phyloP scores from a whole-genome alignment of 805 yeast species.

The Tetrapisispora iriomotensis region DNA sequence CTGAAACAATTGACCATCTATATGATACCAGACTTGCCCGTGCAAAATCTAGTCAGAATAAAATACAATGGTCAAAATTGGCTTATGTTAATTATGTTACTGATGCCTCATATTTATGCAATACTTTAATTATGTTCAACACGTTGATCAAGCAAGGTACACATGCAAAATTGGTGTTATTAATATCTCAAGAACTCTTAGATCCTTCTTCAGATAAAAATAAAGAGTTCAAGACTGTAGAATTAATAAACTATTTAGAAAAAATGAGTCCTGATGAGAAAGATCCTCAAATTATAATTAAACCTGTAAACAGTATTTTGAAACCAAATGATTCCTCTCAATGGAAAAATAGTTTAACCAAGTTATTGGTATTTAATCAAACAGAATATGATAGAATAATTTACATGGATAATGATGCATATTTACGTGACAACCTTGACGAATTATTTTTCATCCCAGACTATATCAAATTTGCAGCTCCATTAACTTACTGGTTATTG shows the following conservation, averaged over 20 bases:
- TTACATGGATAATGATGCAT: constrained; percentile 50
- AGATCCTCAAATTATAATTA: constrained; percentile 18
- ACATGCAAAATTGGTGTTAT: constrained; percentile 38
- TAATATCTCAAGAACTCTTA: constrained; percentile 29
- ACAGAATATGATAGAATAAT: constrained; percentile 43
- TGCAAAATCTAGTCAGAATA: constrained; percentile 7
- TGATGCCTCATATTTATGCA: constrained; percentile 38
- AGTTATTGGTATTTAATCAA: constrained; percentile 42
- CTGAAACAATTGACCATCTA: constrained; percentile 17
- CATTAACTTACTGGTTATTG: constrained; percentile 36
- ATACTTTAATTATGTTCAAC: constrained; percentile 40
- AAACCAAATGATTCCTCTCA: constrained; percentile 24
- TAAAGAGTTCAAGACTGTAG: not conserved
- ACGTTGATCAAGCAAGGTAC: constrained; percentile 31
- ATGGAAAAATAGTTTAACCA: constrained; percentile 46
- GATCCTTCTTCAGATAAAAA: constrained; percentile 2
- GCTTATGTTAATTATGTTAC: constrained; percentile 61
- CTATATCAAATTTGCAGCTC: constrained; percentile 35
- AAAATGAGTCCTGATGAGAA: constrained; percentile 10
- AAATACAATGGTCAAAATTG: constrained; percentile 34
- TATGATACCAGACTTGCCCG: constrained; percentile 9
- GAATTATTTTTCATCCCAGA: constrained; percentile 44
- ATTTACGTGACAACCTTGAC: constrained; percentile 36
- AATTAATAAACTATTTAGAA: not conserved
- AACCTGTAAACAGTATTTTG: constrained; percentile 15